Percentiles rank a stretch among this genome's conserved stretches.
Conservation (phyloP, 1,139 yeast genomes). For the Candida smagusa region DNA sequence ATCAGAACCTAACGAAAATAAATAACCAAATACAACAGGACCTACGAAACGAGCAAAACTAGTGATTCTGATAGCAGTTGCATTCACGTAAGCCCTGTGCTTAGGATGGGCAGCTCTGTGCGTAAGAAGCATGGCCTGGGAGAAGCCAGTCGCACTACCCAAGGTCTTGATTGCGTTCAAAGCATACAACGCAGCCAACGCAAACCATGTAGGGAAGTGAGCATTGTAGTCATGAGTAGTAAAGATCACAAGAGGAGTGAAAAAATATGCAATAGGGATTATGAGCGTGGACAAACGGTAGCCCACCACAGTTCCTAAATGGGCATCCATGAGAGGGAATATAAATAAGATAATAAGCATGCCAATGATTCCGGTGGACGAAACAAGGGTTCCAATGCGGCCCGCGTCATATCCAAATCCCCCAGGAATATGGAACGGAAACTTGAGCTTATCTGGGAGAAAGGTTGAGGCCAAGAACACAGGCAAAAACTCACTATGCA, state of each 20-base stretch:
- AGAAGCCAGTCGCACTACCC: slow-evolving; percentile 20
- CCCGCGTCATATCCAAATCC: slow-evolving; percentile 40
- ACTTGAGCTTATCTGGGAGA: slow-evolving; percentile 28
- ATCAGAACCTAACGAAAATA: slow-evolving; percentile 17
- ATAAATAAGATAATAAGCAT: slow-evolving; percentile 47
- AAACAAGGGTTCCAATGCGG: slow-evolving; percentile 50
- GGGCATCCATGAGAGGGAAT: slow-evolving; percentile 55
- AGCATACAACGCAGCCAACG: slow-evolving; percentile 21
- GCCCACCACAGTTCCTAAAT: slow-evolving; percentile 43
- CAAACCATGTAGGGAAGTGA: slow-evolving; percentile 20
- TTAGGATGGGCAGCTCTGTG: slow-evolving; percentile 22
- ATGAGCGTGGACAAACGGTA: slow-evolving; percentile 38
- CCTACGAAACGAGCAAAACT: slow-evolving; percentile 22
- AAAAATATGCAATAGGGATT: slow-evolving; percentile 47
- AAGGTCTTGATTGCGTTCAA: slow-evolving; percentile 23
- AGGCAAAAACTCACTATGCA: slow-evolving; percentile 58
- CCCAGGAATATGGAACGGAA: slow-evolving; percentile 48
- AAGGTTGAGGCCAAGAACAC: slow-evolving; percentile 54
- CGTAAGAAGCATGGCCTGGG: slow-evolving; percentile 19
- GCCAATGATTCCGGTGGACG: slow-evolving; percentile 57
- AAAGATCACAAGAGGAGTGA: slow-evolving; percentile 50
- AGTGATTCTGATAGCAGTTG: slow-evolving; percentile 20
- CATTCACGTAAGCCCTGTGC: slow-evolving; percentile 24
- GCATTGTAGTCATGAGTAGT: slow-evolving; percentile 32
- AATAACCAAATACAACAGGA: slow-evolving; percentile 19